These are phyloP conservation scores for Aureobasidium sp. DNA, from an alignment of 2,329 filamentous ascomycete species.

Conservation along the genomic window DNA sequence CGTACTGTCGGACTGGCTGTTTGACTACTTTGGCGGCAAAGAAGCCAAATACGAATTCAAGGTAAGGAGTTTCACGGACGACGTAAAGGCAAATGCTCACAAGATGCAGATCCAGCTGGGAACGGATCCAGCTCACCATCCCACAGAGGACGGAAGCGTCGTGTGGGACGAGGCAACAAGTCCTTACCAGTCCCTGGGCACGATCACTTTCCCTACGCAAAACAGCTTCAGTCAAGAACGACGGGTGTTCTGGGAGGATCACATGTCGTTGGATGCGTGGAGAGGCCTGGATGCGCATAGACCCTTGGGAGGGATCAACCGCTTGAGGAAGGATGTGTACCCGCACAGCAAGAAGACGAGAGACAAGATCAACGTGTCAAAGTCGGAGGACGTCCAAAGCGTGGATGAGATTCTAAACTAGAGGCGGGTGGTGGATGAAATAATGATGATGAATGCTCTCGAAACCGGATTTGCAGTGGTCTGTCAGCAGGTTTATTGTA, in stretches of 20 bases:
- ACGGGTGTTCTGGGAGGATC: constrained; percentile 25
- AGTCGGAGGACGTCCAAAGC: constrained; percentile 14
- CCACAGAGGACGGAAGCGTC: constrained; percentile 24
- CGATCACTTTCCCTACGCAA: constrained; percentile 22
- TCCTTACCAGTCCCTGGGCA: constrained; percentile 25
- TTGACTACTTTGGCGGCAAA: constrained; percentile 18
- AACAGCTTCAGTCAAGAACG: constrained; percentile 20
- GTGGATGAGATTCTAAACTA: constrained; percentile 21
- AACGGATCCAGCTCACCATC: constrained; percentile 22
- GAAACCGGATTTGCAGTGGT: constrained; percentile 1
- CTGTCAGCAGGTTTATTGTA: not conserved
- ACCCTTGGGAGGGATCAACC: constrained; percentile 23
- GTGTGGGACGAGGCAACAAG: constrained; percentile 26
- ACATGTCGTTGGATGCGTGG: constrained; percentile 24
- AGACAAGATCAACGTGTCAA: constrained; percentile 19
- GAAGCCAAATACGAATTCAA: constrained; percentile 26
- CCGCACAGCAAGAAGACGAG: constrained; percentile 22
- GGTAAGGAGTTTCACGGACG: not conserved
- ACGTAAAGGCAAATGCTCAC: not conserved
- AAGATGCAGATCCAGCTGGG: constrained; percentile 23
- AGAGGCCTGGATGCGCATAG: constrained; percentile 22
- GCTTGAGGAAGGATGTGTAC: constrained; percentile 23
- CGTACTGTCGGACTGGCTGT: constrained; percentile 23
- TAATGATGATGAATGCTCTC: not conserved
- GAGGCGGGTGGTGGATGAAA: not conserved